Evolutionary conservation across 164 flowering plant species (phyloP), one percentile per base, ranked within the genome.

Genomic region (Tetrastigma voinierianum): DNA sequence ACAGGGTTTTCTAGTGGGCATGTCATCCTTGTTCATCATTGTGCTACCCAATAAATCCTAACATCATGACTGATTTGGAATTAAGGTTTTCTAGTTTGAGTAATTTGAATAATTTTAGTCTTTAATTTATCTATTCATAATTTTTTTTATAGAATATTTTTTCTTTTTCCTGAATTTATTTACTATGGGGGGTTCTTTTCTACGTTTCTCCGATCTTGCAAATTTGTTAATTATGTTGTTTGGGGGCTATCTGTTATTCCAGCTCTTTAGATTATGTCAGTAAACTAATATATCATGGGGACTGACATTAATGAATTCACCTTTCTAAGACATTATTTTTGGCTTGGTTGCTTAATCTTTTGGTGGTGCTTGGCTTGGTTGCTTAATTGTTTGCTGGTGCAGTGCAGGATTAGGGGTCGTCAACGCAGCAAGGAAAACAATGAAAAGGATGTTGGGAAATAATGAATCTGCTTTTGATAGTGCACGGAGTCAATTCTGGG

Each of bases 391-490:
- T 53, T 64, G 48, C n/a, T 73, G 61, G 21, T 82, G 70, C 90
- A 95, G 99, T 87, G 97, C 99, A 61, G 99, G 99, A 70, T 84
- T 95, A 54, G 99, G 99, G 58, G 99, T 95, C 73, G 86, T 89
- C 15, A 95, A 92, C 81, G 87, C 97, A 69, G 97, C 97, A 40
- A 86, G 97, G 74, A 89, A 83, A 78, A 95, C 99, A 59, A 95
- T 95, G 99, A 90, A 90, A 67, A 86, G 99, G 78, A 92, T 95
- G 97, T 71, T 87, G 53, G 99, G 97, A 63, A 84, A 95, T 70
- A 90, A 77, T 72, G 94, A 87, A 57, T 19, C 79, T 79, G 97
- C 99, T 43, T 90, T 85, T 88, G 93, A 89, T 61, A 87, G 97
- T 82, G 94, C 99, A n/a, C 51, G 86, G 52, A 90, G 96, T 65